Evolutionary conservation across 139 green algal species (phyloP), one percentile per base, ranked within the genome.

Genomic region (Chlorella sp.): DNA sequence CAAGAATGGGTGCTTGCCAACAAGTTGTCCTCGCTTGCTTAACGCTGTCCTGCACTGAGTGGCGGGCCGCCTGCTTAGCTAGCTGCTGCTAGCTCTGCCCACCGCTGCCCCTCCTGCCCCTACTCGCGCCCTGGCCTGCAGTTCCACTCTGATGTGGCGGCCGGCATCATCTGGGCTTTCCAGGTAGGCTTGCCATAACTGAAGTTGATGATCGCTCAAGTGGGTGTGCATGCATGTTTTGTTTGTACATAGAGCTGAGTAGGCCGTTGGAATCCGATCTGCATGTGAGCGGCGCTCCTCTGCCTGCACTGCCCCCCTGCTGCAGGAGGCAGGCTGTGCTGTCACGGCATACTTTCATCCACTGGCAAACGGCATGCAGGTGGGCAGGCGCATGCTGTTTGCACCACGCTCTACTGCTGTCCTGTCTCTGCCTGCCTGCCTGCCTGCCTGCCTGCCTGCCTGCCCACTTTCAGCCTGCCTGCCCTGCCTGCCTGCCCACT

Each of bases 71-170:
- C 32, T 78, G 30, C 1, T 4, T 36, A 5, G 48, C 48, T 34
- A 2, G 68, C 28, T 76, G 68, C 68, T 18, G 68, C 68, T 36
- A 4, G 26, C 0, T 14, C 5, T 57, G 48, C 48, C 5, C 7
- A 57, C 9, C 7, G 48, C 48, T 9, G 48, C 48, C 9, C 48
- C 48, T 57, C 48, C 48, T 57, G 48, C 48, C 48, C 48, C 48
- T 57, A 9, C 48, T 57, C 48, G 7, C 48, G 48, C 9, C 68
- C 68, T 16, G 14, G 71, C 32, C 71, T 81, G 75, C 75, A 81
- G 75, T 81, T 81, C 83, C 83, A 87, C 36, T 30, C 71, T 37
- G 83, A 87, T 16, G 83, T 87, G 36, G 83, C 83, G 18, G 83
- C 83, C 4, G 83, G 83, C 60, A 0, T 87, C 60, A 64, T 37